These are phyloP conservation scores for Globisporangium heterothallicum DNA, from an alignment of 352 stramenopile species.

Conservation along the genomic window DNA sequence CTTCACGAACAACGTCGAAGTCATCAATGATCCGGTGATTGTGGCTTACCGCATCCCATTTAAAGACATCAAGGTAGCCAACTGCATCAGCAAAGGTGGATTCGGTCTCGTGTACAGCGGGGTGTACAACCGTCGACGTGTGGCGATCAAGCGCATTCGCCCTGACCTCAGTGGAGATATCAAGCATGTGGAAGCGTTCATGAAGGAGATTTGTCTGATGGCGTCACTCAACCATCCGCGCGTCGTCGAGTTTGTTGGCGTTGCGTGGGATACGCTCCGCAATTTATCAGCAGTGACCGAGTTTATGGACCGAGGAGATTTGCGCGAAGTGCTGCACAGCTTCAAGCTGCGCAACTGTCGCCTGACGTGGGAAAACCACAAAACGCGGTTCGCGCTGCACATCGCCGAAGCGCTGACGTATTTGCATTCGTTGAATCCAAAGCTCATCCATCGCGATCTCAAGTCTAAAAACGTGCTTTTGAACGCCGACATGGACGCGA, in stretches of 20 bases:
- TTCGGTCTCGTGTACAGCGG: slow-evolving; percentile 63
- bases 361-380: slow-evolving; percentile 46
- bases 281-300: slow-evolving; percentile 59
- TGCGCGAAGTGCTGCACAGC: slow-evolving; percentile 49
- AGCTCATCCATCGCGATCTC: slow-evolving; percentile 31
- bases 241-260: slow-evolving; percentile 65
- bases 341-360: slow-evolving; percentile 38
- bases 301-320: slow-evolving; percentile 68
- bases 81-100: slow-evolving; percentile 57
- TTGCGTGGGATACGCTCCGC: slow-evolving; percentile 53
- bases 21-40: slow-evolving; percentile 62
- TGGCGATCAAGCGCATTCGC: slow-evolving; percentile 65
- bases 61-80: slow-evolving; percentile 50
- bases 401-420: slow-evolving; percentile 60
- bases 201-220: slow-evolving; percentile 67
- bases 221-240: slow-evolving; percentile 48
- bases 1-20: slow-evolving; percentile 40
- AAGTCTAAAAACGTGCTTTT: slow-evolving; percentile 29
- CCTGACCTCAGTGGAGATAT: slow-evolving; percentile 41
- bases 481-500: slow-evolving; percentile 50
- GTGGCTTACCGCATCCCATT: slow-evolving; percentile 54
- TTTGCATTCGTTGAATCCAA: slow-evolving; percentile 58
- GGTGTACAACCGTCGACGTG: slow-evolving; percentile 47
- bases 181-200: slow-evolving; percentile 52
- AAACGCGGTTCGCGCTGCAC: slow-evolving; percentile 45